A percentile compares a stretch with the other conserved stretches of the same genome.
Conservation (phyloP, 2,329 filamentous ascomycete species). For the Zasmidium cellare region DNA sequence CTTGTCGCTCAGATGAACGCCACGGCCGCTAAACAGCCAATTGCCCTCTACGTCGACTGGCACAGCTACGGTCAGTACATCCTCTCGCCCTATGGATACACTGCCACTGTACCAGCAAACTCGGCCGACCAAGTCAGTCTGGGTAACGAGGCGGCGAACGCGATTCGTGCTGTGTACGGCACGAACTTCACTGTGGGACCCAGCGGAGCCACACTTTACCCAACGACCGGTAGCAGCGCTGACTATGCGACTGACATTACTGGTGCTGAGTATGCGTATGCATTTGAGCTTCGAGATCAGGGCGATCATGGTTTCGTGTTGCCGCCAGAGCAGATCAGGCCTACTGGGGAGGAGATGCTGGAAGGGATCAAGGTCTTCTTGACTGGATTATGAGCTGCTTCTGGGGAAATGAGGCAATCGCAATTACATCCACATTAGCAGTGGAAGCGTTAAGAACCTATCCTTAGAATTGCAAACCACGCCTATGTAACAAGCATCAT, state of each 20-base stretch:
- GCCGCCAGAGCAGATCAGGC: slow-evolving; percentile 50
- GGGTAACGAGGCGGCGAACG: slow-evolving; percentile 50
- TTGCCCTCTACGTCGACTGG: slow-evolving; percentile 65
- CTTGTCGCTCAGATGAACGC: slow-evolving; percentile 51
- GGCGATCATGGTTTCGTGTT: slow-evolving; percentile 52
- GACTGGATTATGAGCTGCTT: background rate
- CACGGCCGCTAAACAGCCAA: slow-evolving; percentile 48
- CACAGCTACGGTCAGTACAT: slow-evolving; percentile 65
- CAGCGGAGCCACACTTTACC: slow-evolving; percentile 55
- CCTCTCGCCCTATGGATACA: slow-evolving; percentile 61
- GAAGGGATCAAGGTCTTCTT: slow-evolving; percentile 35
- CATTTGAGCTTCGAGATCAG: slow-evolving; percentile 52
- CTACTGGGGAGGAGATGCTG: slow-evolving; percentile 50
- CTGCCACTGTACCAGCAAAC: slow-evolving; percentile 49
- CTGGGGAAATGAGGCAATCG: too few species aligned
- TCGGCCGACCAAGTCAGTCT: slow-evolving; percentile 55
- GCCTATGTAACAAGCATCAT: background rate
- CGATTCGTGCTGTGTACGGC: slow-evolving; percentile 57
- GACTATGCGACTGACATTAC: slow-evolving; percentile 48
- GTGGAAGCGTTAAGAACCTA: too few species aligned
- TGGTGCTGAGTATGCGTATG: slow-evolving; percentile 47
- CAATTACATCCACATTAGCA: too few species aligned
- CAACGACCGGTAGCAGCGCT: slow-evolving; percentile 49
- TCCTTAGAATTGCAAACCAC: background rate
- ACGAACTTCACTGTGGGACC: slow-evolving; percentile 45